Evolutionary conservation across 768 basidiomycete species (phyloP).

Genomic region (Suillus hirtellus): DNA sequence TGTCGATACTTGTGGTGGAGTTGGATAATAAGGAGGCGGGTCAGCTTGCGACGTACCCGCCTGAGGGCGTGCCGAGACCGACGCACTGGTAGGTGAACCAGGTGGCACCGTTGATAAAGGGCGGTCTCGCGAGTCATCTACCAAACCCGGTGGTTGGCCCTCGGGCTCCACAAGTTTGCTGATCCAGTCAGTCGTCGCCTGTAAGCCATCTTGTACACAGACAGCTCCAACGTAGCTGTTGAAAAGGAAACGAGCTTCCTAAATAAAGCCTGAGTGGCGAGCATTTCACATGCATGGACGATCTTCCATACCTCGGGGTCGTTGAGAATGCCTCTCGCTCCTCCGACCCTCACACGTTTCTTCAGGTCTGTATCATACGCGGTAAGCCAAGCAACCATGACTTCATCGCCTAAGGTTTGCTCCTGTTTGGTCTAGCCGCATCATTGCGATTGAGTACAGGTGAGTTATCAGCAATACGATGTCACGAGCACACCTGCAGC

Average conservation of each 20-base stretch:
- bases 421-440: not conserved
- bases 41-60: conserved; percentile 13
- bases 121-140: conserved; percentile 10
- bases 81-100: conserved; percentile 15
- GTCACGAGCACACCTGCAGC: conserved; percentile 41
- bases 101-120: conserved; percentile 4
- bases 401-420: conserved; percentile 37
- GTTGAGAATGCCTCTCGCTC: conserved; percentile 33
- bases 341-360: conserved; percentile 35
- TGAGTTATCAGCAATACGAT: too few species aligned
- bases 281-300: not conserved
- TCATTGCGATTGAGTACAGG: not conserved
- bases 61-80: conserved; percentile 15
- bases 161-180: conserved; percentile 55
- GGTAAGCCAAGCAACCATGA: conserved; percentile 49
- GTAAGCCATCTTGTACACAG: conserved; percentile 54
- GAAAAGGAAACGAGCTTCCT: conserved; percentile 55
- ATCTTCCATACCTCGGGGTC: conserved; percentile 24
- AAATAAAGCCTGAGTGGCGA: too few species aligned
- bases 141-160: conserved; percentile 22
- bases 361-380: conserved; percentile 53
- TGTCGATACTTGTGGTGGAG: conserved; percentile 14
- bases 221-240: conserved; percentile 65
- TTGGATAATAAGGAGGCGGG: conserved; percentile 26
- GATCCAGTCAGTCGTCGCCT: conserved; percentile 56